Evolutionary conservation across 176 grass and related monocot species (phyloP).

Genomic region (Zea mays): Zm-B73-REFERENCE-NAM-5.0 NC_050098.1:30629001-30629500

Average conservation of each 20-base stretch:
- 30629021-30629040: not conserved
- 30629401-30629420: not conserved
- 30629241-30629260: not conserved
- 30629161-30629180: too few species aligned
- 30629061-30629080: not conserved
- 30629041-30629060: not conserved
- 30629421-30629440: not conserved
- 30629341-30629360: not conserved
- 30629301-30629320: not conserved
- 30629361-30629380: not conserved
- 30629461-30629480: not conserved
- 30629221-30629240: too few species aligned
- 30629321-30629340: not conserved
- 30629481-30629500: not conserved
- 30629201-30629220: too few species aligned
- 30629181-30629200: too few species aligned
- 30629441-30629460: not conserved
- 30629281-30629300: not conserved
- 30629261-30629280: not conserved
- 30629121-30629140: too few species aligned
- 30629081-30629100: too few species aligned
- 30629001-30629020: not conserved
- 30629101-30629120: too few species aligned
- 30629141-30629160: too few species aligned
- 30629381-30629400: not conserved